These are phyloP conservation scores for Parathielavia appendiculata DNA, from an alignment of 495 filamentous ascomycete species.

Conservation along the genomic window DNA sequence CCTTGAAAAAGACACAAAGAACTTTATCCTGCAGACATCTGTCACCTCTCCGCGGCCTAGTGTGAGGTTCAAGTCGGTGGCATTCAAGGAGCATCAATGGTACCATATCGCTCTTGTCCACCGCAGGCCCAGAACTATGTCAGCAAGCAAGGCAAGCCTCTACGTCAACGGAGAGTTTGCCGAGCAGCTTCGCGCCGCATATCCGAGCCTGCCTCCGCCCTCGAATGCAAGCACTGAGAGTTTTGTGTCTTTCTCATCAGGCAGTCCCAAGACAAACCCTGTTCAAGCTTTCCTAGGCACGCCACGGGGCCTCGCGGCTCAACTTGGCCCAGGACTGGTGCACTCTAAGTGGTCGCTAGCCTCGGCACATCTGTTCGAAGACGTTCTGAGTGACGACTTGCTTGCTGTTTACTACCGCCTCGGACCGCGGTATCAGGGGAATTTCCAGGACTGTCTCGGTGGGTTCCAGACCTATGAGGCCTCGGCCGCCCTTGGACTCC, in stretches of 20 bases:
- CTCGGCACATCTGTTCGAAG: constrained; percentile 80
- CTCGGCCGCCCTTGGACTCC: constrained; percentile 83
- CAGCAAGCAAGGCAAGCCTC: constrained; percentile 75
- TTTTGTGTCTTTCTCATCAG: constrained; percentile 54
- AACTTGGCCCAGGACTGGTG: constrained; percentile 69
- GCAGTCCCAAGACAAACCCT: constrained; percentile 52
- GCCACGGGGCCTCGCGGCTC: constrained; percentile 80
- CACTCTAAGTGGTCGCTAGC: constrained; percentile 81
- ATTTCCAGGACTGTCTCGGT: constrained; percentile 92
- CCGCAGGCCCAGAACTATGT: constrained; percentile 65
- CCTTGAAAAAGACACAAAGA: constrained; percentile 87
- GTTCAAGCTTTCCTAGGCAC: constrained; percentile 93
- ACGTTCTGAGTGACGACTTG: constrained; percentile 85
- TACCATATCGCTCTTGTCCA: constrained; percentile 91
- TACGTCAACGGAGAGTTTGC: constrained; percentile 91
- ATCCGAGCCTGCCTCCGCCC: constrained; percentile 65
- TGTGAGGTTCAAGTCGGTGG: constrained; percentile 80
- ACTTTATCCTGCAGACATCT: constrained; percentile 95
- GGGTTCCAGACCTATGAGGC: constrained; percentile 96
- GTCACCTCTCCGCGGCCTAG: constrained; percentile 80
- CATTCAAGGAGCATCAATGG: constrained; percentile 71
- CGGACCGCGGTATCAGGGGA: constrained; percentile 85
- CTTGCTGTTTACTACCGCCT: constrained; percentile 86
- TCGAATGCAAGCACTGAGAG: constrained; percentile 55
- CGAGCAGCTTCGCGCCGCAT: constrained; percentile 84